Conservation (phyloP, 148 eudicot species). For the Tetragonia tetragonoides region DNA sequence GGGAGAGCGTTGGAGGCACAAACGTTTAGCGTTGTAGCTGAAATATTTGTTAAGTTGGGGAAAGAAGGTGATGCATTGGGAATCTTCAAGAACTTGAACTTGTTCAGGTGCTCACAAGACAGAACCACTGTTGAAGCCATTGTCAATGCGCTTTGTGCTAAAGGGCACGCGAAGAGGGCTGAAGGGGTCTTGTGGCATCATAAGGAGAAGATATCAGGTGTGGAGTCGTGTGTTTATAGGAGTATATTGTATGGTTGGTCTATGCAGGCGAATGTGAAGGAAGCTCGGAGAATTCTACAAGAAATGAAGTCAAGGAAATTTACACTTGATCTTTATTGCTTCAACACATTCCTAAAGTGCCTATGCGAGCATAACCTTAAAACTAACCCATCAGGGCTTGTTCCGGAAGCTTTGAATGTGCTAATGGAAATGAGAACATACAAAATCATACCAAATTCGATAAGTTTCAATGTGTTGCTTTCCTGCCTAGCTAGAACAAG, state of each 20-base stretch:
- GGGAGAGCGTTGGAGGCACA: constrained; percentile 43
- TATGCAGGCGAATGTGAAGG: constrained; percentile 48
- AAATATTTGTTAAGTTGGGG: constrained; percentile 47
- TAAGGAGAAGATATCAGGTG: constrained; percentile 44
- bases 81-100: constrained; percentile 52
- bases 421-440: constrained; percentile 61
- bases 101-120: constrained; percentile 54
- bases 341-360: constrained; percentile 55
- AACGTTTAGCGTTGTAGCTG: constrained; percentile 49
- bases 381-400: constrained; percentile 58
- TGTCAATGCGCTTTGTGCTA: constrained; percentile 50
- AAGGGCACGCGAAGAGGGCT: constrained; percentile 58
- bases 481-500: constrained; percentile 52
- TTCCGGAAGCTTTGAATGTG: constrained; percentile 62
- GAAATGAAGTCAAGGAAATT: constrained; percentile 54
- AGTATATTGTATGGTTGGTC: constrained; percentile 59
- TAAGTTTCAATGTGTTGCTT: constrained; percentile 52
- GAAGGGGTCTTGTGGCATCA: constrained; percentile 58
- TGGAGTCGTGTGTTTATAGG: constrained; percentile 48
- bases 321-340: constrained; percentile 52
- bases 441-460: constrained; percentile 41
- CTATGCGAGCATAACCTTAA: constrained; percentile 53
- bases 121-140: constrained; percentile 43
- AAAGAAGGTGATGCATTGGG: constrained; percentile 66
- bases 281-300: constrained; percentile 49